Base-by-base conservation (phyloP, 208 protist species). In the Crithidia expoeki region DNA sequence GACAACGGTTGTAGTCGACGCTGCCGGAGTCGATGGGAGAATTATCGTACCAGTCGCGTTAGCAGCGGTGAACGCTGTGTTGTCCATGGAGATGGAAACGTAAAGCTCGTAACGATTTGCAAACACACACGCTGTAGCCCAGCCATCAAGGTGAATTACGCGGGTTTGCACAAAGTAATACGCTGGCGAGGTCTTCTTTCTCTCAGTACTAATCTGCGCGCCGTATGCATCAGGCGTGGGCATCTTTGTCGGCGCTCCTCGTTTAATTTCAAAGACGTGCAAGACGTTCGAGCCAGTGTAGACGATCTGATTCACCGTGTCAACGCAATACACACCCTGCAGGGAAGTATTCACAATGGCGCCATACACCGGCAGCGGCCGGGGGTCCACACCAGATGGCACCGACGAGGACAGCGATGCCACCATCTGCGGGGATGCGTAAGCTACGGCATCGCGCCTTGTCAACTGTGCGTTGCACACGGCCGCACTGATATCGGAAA, bases 71-170 rank as follows among this genome's bases (percentile, higher is more conserved):
- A n/a, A n/a, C n/a, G n/a, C n/a, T n/a, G 28, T 28, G 19, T 50
- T 21, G 46, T 11, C 23, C 28, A 55, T 0, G 1, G 61, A 17
- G 19, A 25, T 21, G 30, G 62, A 2, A 17, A 78, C 46, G 59
- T 72, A 79, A 27, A 76, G 27, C 27, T 83, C 74, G 12, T 79
- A 61, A 4, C 32, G 34, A 47, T 76, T 81, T 7, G 57, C 62
- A 60, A 77, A 81, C 21, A 81, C 40, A 34, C 81, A 87, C 38
- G 21, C 53, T 36, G 77, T 76, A n/a, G 72, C 62, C 57, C 68
- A 83, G 2, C 51, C 42, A 27, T 69, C 25, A 10, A 63, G 2
- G 21, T 38, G 6, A n/a, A 68, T 33, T 12, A 23, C 19, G 23
- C 25, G 44, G 7, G 28, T 14, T 2, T 30, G 65, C 46, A 23